Conservation (phyloP, 345 rosid genomes). For the Noccaea bulbosa region DNA sequence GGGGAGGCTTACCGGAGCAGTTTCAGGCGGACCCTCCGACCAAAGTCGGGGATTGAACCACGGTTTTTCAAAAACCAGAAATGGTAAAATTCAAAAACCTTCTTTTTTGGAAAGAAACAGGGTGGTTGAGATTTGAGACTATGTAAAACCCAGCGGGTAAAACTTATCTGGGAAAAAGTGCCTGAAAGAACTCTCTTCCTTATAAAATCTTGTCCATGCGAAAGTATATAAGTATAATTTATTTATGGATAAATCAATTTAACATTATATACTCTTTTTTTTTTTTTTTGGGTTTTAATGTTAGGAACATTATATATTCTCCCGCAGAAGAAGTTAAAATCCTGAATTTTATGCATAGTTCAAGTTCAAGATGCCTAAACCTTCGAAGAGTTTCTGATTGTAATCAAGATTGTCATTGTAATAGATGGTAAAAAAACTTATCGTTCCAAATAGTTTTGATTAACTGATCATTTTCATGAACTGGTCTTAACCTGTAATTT, state of each 20-base stretch:
- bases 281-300: too few species aligned
- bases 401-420: neutral
- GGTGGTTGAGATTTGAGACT: too few species aligned
- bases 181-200: too few species aligned
- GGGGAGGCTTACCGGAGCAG: too few species aligned
- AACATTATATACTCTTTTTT: neutral
- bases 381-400: neutral
- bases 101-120: too few species aligned
- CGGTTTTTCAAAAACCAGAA: too few species aligned
- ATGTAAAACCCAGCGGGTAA: too few species aligned
- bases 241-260: neutral
- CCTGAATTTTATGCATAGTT: neutral
- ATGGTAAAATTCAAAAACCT: too few species aligned
- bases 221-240: neutral
- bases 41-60: too few species aligned
- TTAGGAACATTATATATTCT: neutral
- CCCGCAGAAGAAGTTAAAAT: neutral
- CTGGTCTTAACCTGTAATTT: neutral
- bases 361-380: neutral
- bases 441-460: neutral
- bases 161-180: too few species aligned
- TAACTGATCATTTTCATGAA: neutral
- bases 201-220: too few species aligned
- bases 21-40: too few species aligned
- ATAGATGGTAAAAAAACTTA: neutral